Base-by-base conservation (phyloP, 2,329 filamentous ascomycete species). In the Anthostomella pinea region DNA sequence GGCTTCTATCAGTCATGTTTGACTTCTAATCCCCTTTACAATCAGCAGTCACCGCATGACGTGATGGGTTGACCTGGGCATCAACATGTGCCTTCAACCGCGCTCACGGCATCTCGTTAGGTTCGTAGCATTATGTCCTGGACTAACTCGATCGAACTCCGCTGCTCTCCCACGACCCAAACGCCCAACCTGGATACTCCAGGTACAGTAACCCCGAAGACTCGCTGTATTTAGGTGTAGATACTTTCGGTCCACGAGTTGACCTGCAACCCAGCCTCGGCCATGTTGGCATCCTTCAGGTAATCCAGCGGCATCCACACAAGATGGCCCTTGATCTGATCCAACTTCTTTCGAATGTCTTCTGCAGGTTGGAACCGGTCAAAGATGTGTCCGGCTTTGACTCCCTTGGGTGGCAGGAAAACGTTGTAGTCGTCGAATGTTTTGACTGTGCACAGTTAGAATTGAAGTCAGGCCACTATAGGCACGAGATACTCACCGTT, bases 301-400 rank as follows among this genome's bases (percentile, higher is more conserved):
- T 95, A 97, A 29, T 89, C 79, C 54, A 97, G 62, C n/a, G 89
- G 89, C 82, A 95, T 91, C 87, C 87, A 94, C 6, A 97, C 91
- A 25, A 97, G 63, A 67, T 97, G 91, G 0, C 91, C 91, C 65
- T 81, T 83, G 49, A 97, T 79, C 56, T 83, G 73, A 52, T 88
- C 81, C 32, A 97, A 68, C 61, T 91, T 88, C 48, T 73, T 62
- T 11, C 86, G 75, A 6, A 93, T 80, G 37, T 94, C 83, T 16
- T 81, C 71, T 0, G 81, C 76, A 0, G 85, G 83, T 60, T 85
- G 75, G 62, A 84, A 87, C 40, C 78, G 78, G 59, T 94, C 88
- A 53, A 86, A 95, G 41, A 97, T 73, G 63, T 97, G 93, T 0
- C 93, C 91, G 3, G 88, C 68, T 62, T 87, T 93, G 44, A 85